Conservation (phyloP, 2,329 filamentous ascomycete genomes). For the Exophiala sp. region DNA sequence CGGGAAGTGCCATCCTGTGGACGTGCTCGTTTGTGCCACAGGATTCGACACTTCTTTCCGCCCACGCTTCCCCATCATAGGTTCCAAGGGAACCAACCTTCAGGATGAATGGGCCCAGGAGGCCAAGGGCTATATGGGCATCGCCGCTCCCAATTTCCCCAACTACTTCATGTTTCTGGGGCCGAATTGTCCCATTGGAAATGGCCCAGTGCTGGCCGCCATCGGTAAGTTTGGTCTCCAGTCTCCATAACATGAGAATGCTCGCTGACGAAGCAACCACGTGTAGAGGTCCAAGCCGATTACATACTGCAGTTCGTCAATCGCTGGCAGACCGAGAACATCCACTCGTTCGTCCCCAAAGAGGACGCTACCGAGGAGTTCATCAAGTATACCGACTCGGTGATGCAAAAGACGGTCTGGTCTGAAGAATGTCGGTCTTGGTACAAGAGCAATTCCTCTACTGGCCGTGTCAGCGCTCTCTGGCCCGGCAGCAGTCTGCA, state of each 20-base stretch:
- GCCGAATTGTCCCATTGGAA: slow-evolving; percentile 50
- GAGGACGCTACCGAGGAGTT: slow-evolving; percentile 32
- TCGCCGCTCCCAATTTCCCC: slow-evolving; percentile 38
- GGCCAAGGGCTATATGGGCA: slow-evolving; percentile 39
- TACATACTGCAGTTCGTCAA: slow-evolving; percentile 30
- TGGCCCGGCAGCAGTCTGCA: slow-evolving; percentile 49
- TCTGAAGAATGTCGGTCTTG: slow-evolving; percentile 41
- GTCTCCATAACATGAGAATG: no score
- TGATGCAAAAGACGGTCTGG: slow-evolving; percentile 47
- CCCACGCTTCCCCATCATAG: slow-evolving; percentile 34
- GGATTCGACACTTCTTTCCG: slow-evolving; percentile 35
- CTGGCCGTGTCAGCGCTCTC: slow-evolving; percentile 40
- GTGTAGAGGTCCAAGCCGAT: slow-evolving; percentile 27
- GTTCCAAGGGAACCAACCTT: slow-evolving; percentile 33
- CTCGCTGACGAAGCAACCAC: neutral
- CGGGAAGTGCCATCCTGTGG: slow-evolving; percentile 30
- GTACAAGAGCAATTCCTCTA: slow-evolving; percentile 40
- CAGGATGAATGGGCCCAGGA: slow-evolving; percentile 34
- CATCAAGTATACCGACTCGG: slow-evolving; percentile 38
- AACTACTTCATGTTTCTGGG: slow-evolving; percentile 52
- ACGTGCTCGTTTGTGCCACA: slow-evolving; percentile 36
- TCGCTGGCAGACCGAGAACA: slow-evolving; percentile 36
- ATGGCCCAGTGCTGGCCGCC: slow-evolving; percentile 45
- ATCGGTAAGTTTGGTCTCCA: slow-evolving; percentile 31
- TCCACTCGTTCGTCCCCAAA: slow-evolving; percentile 36